phyloP scores from a whole-genome alignment of 495 filamentous ascomycete genomes.

The Penicillium argentinense region DNA sequence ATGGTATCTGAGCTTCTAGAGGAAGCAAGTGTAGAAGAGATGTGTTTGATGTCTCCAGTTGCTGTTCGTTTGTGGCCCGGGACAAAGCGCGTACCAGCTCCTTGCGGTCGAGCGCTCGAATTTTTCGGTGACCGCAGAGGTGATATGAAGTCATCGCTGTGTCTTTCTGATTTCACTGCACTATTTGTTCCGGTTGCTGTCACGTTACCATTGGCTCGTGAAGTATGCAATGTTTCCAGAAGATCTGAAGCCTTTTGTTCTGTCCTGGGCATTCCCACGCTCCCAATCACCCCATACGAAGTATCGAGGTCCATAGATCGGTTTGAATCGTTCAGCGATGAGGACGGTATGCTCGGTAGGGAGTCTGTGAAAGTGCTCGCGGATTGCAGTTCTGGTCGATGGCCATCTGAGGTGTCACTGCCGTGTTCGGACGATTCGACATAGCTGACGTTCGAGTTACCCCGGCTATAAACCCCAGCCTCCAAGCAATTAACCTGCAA shows the following conservation, averaged over 20 bases:
- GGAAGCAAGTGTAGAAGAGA: constrained; percentile 36
- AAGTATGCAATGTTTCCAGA: constrained; percentile 6
- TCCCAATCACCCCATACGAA: constrained; percentile 7
- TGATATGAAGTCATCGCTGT: constrained; percentile 12
- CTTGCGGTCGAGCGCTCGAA: constrained; percentile 9
- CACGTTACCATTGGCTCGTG: constrained; percentile 7
- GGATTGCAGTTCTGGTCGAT: constrained; percentile 20
- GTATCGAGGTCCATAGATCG: constrained; percentile 12
- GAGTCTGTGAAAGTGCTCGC: constrained; percentile 22
- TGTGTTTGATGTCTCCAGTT: constrained; percentile 60
- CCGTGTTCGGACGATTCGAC: constrained; percentile 28
- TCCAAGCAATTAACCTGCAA: constrained; percentile 26
- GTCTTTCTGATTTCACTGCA: constrained; percentile 10
- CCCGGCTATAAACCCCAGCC: constrained; percentile 10
- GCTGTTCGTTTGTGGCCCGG: constrained; percentile 61
- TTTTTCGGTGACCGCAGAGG: constrained; percentile 8
- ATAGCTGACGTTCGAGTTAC: constrained; percentile 5
- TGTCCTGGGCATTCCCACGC: constrained; percentile 8
- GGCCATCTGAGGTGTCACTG: constrained; percentile 25
- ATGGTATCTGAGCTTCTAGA: constrained; percentile 31
- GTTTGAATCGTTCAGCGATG: constrained; percentile 13
- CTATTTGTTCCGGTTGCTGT: constrained; percentile 9
- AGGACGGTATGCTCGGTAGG: constrained; percentile 14
- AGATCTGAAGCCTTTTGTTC: constrained; percentile 5
- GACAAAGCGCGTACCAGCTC: constrained; percentile 11